Conservation (phyloP, 2,329 filamentous ascomycete species). For the Cladosporium sp. region DNA sequence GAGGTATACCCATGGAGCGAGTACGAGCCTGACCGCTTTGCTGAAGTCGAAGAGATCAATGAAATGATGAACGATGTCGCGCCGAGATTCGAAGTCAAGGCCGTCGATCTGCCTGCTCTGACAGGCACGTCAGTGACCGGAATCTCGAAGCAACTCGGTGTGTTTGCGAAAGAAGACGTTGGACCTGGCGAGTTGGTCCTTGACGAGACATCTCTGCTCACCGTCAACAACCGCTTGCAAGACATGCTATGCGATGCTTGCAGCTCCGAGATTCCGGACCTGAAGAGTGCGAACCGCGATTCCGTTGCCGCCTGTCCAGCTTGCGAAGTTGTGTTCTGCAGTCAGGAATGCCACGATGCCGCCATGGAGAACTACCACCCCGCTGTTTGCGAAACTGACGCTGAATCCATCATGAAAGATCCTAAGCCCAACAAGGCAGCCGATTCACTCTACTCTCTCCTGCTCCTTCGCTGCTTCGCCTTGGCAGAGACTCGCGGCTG, state of each 20-base stretch:
- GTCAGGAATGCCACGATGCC: slow-evolving; percentile 55
- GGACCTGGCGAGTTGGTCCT: slow-evolving; percentile 73
- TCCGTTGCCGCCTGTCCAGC: slow-evolving; percentile 50
- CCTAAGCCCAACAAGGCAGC: slow-evolving; percentile 58
- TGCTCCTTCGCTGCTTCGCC: slow-evolving; percentile 60
- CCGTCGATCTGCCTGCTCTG: slow-evolving; percentile 73
- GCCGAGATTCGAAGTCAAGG: slow-evolving; percentile 77
- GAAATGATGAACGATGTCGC: slow-evolving; percentile 66
- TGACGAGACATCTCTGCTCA: slow-evolving; percentile 80
- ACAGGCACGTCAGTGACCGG: slow-evolving; percentile 27
- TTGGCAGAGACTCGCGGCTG: slow-evolving; percentile 60
- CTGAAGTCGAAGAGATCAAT: slow-evolving; percentile 68
- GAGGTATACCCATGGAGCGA: slow-evolving; percentile 66
- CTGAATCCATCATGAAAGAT: slow-evolving; percentile 60
- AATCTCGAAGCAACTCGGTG: slow-evolving; percentile 75
- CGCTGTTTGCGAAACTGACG: slow-evolving; percentile 56
- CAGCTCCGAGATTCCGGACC: slow-evolving; percentile 65
- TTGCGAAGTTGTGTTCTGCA: slow-evolving; percentile 64
- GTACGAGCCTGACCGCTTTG: slow-evolving; percentile 60
- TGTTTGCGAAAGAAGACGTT: slow-evolving; percentile 86
- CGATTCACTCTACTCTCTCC: slow-evolving; percentile 60
- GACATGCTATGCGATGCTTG: slow-evolving; percentile 89
- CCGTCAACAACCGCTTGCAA: slow-evolving; percentile 83
- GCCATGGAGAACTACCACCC: slow-evolving; percentile 59
- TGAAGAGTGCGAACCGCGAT: slow-evolving; percentile 28